Evolutionary conservation across 2,329 filamentous ascomycete species (phyloP).

Genomic region (Venturia oleaginea): DNA sequence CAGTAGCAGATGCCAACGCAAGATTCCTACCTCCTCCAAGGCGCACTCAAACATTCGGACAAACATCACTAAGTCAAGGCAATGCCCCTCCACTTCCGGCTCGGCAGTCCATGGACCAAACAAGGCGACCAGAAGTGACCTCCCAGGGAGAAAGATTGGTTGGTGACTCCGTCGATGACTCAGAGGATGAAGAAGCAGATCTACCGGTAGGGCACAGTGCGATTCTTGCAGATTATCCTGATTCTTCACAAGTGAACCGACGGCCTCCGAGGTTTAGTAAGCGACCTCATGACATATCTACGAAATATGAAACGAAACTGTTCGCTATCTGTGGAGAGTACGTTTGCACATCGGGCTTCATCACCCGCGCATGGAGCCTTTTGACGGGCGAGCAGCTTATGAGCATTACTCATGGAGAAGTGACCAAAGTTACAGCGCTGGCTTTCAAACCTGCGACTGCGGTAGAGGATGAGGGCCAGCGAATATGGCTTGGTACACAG

Average conservation of each 20-base stretch:
- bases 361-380: constrained; percentile 84
- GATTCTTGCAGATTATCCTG: constrained; percentile 61
- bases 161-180: constrained; percentile 31
- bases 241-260: constrained; percentile 75
- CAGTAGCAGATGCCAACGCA: constrained; percentile 22
- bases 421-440: constrained; percentile 69
- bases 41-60: constrained; percentile 22
- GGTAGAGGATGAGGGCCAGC: constrained; percentile 69
- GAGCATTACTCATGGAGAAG: constrained; percentile 76
- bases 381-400: constrained; percentile 72
- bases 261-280: constrained; percentile 67
- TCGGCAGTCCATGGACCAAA: constrained; percentile 8
- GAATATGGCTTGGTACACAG: constrained; percentile 85
- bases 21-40: constrained; percentile 27
- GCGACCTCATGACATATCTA: constrained; percentile 64
- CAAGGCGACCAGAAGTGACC: constrained; percentile 1
- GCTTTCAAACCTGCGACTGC: constrained; percentile 75
- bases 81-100: neutral
- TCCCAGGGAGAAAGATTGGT: neutral
- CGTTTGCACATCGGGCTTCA: constrained; percentile 75
- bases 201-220: constrained; percentile 39
- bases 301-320: constrained; percentile 77
- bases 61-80: neutral
- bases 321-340: constrained; percentile 84
- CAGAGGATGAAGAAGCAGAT: constrained; percentile 41